phyloP scores from a whole-genome alignment of 2,329 filamentous ascomycete species.

The Pezicula rhizophila region DNA sequence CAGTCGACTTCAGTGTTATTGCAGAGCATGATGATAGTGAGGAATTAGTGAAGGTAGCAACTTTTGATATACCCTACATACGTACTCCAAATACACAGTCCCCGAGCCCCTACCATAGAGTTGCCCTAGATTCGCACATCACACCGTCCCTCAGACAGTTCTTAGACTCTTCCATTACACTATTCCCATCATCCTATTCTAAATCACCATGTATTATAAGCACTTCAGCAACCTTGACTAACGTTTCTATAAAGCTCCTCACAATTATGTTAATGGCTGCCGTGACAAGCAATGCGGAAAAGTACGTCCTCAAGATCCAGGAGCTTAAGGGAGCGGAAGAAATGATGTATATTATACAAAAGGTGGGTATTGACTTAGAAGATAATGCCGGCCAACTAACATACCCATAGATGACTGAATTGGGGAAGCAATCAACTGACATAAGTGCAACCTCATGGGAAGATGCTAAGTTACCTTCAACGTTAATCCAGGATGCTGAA shows the following conservation, averaged over 20 bases:
- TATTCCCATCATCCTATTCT: neutral
- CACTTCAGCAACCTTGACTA: slow-evolving; percentile 10
- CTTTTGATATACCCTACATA: neutral
- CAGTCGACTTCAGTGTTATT: slow-evolving; percentile 49
- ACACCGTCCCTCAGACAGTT: neutral
- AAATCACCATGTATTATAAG: too few species aligned
- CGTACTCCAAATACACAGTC: neutral
- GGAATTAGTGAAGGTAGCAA: slow-evolving; percentile 46
- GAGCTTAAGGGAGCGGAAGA: slow-evolving; percentile 35
- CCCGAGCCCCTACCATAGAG: neutral
- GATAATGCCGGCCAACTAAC: neutral
- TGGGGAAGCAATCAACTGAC: neutral
- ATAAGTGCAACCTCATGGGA: slow-evolving; percentile 1
- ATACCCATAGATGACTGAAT: slow-evolving; percentile 1
- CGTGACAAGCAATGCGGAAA: slow-evolving; percentile 49
- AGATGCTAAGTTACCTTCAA: slow-evolving; percentile 2
- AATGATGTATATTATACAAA: slow-evolving; percentile 24
- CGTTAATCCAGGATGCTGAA: slow-evolving; percentile 15
- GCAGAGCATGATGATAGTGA: slow-evolving; percentile 50
- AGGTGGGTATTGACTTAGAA: slow-evolving; percentile 5
- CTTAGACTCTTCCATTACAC: neutral
- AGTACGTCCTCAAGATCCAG: slow-evolving; percentile 44
- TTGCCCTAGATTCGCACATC: neutral
- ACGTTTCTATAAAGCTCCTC: slow-evolving; percentile 43
- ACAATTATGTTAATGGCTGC: slow-evolving; percentile 58